phyloP scores from a whole-genome alignment of 805 yeast species.

The Candida ulmi region DNA sequence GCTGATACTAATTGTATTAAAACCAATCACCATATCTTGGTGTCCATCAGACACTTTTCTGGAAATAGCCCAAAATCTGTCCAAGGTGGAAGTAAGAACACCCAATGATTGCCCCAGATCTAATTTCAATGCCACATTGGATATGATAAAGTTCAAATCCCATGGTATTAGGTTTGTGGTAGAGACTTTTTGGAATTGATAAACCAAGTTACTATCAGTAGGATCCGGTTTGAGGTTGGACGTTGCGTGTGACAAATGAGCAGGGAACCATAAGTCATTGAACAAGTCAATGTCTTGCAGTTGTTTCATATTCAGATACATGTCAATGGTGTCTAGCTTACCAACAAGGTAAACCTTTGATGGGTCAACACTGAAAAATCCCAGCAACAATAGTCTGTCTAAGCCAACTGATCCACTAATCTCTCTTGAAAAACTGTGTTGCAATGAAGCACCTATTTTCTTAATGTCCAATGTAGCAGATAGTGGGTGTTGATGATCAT shows the following conservation, averaged over 20 bases:
- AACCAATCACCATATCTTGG: constrained; percentile 60
- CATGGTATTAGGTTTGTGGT: constrained; percentile 69
- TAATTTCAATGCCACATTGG: constrained; percentile 47
- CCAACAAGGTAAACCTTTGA: constrained; percentile 44
- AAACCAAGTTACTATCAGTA: constrained; percentile 26
- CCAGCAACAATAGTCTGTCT: constrained; percentile 41
- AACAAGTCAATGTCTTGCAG: constrained; percentile 82
- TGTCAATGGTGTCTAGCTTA: constrained; percentile 46
- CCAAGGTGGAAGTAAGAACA: constrained; percentile 45
- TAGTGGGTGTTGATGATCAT: constrained; percentile 34
- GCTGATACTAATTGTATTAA: constrained; percentile 42
- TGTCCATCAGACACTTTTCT: constrained; percentile 64
- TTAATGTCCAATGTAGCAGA: constrained; percentile 43
- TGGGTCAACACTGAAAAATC: constrained; percentile 39
- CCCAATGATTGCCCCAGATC: constrained; percentile 88
- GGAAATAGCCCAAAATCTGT: constrained; percentile 62
- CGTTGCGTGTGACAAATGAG: not conserved
- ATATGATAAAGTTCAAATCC: constrained; percentile 53
- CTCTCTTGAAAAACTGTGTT: constrained; percentile 88
- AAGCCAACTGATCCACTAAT: constrained; percentile 65
- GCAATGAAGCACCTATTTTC: constrained; percentile 66
- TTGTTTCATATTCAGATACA: constrained; percentile 75
- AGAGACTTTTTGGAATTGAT: constrained; percentile 50
- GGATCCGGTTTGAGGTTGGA: constrained; percentile 2
- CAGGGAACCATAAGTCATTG: constrained; percentile 74